A percentile compares a stretch with the other conserved stretches of the same genome.
These are phyloP conservation scores for Rugosomyces carneus DNA, from an alignment of 1,284 basidiomycete genomes.

Conservation along the genomic window DNA sequence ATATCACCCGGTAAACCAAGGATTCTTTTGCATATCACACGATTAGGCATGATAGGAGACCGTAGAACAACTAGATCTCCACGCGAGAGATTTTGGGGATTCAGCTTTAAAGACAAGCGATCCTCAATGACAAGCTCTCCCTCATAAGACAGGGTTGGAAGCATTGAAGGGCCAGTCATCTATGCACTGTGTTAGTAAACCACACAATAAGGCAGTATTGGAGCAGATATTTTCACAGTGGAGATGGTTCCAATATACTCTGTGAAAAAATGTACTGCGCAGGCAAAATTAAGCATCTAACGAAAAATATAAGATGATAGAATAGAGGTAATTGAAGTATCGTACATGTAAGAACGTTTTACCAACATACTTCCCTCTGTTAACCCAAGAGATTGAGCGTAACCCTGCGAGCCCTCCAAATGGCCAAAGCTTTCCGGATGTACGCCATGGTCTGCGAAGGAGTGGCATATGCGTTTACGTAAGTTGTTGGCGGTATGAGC, in stretches of 20 bases:
- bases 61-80: constrained; percentile 81
- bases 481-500: constrained; percentile 45
- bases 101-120: constrained; percentile 48
- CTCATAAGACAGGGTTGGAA: constrained; percentile 65
- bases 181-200: constrained; percentile 19
- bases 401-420: constrained; percentile 6
- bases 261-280: constrained; percentile 51
- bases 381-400: constrained; percentile 9
- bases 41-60: constrained; percentile 68
- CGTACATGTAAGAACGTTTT: constrained; percentile 11
- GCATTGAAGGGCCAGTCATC: constrained; percentile 81
- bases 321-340: not conserved
- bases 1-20: constrained; percentile 89
- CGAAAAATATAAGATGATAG: constrained; percentile 1
- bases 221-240: constrained; percentile 29
- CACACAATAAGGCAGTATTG: not conserved
- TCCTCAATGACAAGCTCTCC: constrained; percentile 65
- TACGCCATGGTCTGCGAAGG: not conserved
- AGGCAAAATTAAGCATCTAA: constrained; percentile 47
- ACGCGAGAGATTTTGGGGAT: constrained; percentile 49
- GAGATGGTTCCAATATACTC: constrained; percentile 55
- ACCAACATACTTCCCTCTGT: constrained; percentile 7
- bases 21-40: constrained; percentile 85
- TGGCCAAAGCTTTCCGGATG: constrained; percentile 5
- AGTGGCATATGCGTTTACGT: constrained; percentile 6